These are phyloP conservation scores for Trametes polyzona DNA, from an alignment of 1,284 basidiomycete genomes.

Conservation along the genomic window DNA sequence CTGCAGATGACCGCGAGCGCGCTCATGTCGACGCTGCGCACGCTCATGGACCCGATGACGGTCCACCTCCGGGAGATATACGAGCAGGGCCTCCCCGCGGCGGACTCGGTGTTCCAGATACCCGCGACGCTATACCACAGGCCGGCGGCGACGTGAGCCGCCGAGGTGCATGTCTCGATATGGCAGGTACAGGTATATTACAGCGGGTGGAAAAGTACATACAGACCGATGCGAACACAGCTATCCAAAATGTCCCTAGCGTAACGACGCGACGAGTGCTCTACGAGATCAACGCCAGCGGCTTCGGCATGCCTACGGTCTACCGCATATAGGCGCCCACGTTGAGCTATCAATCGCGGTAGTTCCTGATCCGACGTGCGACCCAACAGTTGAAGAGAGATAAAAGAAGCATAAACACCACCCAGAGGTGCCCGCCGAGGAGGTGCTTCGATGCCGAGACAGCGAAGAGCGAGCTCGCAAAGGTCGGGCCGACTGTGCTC, in stretches of 20 bases:
- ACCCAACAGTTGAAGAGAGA: slow-evolving; percentile 27
- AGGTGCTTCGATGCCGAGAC: slow-evolving; percentile 40
- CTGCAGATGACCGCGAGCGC: slow-evolving; percentile 74
- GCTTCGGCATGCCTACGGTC: no score
- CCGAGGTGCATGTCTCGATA: background rate
- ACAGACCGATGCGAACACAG: background rate
- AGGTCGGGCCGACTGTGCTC: slow-evolving; percentile 57
- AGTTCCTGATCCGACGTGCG: slow-evolving; percentile 29
- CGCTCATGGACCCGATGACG: slow-evolving; percentile 58
- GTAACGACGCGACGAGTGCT: no score
- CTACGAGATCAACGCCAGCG: no score
- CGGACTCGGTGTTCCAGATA: slow-evolving; percentile 26
- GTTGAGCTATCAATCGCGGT: slow-evolving; percentile 25
- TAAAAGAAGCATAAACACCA: slow-evolving; percentile 33
- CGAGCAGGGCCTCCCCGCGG: slow-evolving; percentile 28
- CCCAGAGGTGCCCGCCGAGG: slow-evolving; percentile 46
- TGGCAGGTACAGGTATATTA: background rate
- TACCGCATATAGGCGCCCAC: background rate
- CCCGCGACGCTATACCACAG: slow-evolving; percentile 1
- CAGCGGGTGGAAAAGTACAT: slow-evolving; percentile 8
- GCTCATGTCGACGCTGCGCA: slow-evolving; percentile 61
- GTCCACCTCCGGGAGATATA: slow-evolving; percentile 50
- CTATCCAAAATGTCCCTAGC: slow-evolving; percentile 4
- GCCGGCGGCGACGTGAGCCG: background rate
- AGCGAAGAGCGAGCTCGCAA: slow-evolving; percentile 56